These are phyloP conservation scores for Henckelia pumila DNA, from an alignment of 257 asterid species.

Conservation along the genomic window DNA sequence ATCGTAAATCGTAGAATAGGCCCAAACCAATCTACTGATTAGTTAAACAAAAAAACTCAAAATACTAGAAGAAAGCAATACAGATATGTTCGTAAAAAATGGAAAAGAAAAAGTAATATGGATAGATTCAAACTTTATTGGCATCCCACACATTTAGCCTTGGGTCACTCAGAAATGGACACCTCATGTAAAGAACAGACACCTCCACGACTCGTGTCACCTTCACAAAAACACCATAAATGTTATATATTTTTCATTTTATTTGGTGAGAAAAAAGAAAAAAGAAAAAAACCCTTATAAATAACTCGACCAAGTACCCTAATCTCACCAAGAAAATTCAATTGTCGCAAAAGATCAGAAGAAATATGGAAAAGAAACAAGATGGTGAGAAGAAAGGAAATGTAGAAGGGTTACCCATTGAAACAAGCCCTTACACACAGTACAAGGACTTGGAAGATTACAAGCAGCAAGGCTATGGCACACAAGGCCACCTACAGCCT, in stretches of 20 bases:
- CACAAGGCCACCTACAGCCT: conserved; percentile 74
- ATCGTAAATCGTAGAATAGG: too few species aligned
- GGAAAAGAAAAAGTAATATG: too few species aligned
- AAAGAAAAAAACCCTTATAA: neutral
- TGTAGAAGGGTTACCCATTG: conserved; percentile 60
- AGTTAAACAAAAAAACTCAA: too few species aligned
- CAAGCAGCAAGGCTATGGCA: conserved; percentile 76
- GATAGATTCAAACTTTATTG: neutral
- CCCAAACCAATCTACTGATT: too few species aligned
- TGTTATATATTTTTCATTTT: neutral
- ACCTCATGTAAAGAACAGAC: conserved; percentile 30
- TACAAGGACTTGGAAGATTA: conserved; percentile 84
- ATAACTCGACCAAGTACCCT: neutral
- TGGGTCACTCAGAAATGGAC: conserved; percentile 25
- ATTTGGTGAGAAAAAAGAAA: too few species aligned
- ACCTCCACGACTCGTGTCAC: conserved; percentile 35
- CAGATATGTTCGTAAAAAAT: too few species aligned
- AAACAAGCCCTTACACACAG: conserved; percentile 80
- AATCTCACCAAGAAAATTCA: neutral
- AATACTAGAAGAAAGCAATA: too few species aligned
- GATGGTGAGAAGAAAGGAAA: conserved; percentile 20
- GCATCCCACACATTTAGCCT: conserved; percentile 31
- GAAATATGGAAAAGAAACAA: conserved; percentile 38
- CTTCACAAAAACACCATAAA: neutral
- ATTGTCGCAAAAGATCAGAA: neutral